A percentile compares a stretch with the other conserved stretches of the same genome.
These are phyloP conservation scores for Miscanthus lutarioriparius DNA, from an alignment of 176 grass and related monocot genomes.

Conservation along the genomic window DNA sequence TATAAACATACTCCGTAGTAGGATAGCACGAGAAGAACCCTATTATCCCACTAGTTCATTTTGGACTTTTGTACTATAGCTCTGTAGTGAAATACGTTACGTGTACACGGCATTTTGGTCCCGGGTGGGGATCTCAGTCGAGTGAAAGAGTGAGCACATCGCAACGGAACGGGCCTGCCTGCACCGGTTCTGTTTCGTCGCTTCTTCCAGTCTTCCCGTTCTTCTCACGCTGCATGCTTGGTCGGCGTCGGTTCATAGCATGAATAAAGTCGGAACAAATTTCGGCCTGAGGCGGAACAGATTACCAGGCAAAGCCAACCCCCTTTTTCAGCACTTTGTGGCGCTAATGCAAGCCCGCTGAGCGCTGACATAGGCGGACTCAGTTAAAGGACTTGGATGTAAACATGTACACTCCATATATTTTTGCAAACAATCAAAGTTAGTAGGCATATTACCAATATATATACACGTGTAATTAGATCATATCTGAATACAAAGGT, in stretches of 20 bases:
- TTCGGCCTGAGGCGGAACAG: background rate
- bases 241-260: too few species aligned
- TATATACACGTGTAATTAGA: too few species aligned
- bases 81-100: background rate
- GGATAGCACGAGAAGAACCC: too few species aligned
- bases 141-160: background rate
- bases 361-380: too few species aligned
- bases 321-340: background rate
- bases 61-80: too few species aligned
- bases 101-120: background rate
- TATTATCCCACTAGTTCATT: too few species aligned
- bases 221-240: background rate
- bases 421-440: too few species aligned
- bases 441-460: too few species aligned
- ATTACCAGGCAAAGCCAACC: background rate
- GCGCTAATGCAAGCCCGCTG: background rate
- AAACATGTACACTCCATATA: too few species aligned
- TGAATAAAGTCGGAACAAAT: background rate
- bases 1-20: too few species aligned
- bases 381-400: too few species aligned
- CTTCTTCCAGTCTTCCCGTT: background rate
- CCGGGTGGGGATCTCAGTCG: background rate
- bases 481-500: too few species aligned
- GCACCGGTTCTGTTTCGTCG: background rate
- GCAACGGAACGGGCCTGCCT: background rate